Evolutionary conservation across 345 rosid species (phyloP), one percentile per base, ranked within the genome.

Genomic region (Boechera stricta): DNA sequence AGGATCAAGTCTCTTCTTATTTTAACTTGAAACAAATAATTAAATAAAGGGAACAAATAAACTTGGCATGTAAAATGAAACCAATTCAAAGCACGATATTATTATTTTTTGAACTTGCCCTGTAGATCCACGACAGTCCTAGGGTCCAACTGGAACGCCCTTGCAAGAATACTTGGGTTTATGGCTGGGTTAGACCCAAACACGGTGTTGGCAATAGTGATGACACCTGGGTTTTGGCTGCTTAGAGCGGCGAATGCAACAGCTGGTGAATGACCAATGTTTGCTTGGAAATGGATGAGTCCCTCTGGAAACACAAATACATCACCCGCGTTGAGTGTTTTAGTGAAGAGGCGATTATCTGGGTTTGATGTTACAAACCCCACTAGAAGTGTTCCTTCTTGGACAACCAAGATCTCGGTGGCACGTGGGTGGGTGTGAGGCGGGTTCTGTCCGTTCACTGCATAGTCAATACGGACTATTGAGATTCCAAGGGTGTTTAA

Each of bases 371-470:
- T n/a, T 21, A 79, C 67, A 54, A 79, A 79, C 0, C 82, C 82
- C 1, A 64, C 79, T 0, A 15, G n/a, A 36, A 80, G 69, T 0
- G 67, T 65, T n/a, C 83, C 83, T 12, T 65, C 2, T 0, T 5
- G 3, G 28, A 80, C 70, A 9, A 12, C 4, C 42, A 80, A 42
- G 51, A 71, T 59, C 71, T 80, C 83, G 1, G 80, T 42, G 31
- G 83, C 83, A 64, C 83, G 83, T 31, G 83, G 83, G 10, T 80
- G 83, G 2, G 55, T 75, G 64, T 80, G 83, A 38, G 80, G 83
- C 0, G 80, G 80, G 75, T 52, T 75, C 3, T 41, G 48, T 5
- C 83, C 80, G 16, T 0, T 36, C 4, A 0, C n/a, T 32, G 10
- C 68, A 15, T 36, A 78, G 7, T 78, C 81, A 1, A 71, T 42